Evolutionary conservation across 2,329 filamentous ascomycete genomes (phyloP).

Genomic region (Cercospora zeina): DNA sequence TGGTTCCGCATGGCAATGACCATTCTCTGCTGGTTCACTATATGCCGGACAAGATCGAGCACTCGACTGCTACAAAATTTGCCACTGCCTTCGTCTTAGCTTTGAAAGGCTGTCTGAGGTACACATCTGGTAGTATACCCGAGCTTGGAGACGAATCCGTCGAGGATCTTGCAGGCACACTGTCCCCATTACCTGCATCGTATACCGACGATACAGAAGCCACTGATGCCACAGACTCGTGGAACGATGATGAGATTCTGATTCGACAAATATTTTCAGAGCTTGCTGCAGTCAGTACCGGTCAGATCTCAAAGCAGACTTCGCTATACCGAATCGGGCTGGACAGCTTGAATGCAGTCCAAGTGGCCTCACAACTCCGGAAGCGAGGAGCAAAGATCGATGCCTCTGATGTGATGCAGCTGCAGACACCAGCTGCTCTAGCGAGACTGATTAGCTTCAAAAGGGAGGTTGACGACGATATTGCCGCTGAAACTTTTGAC

Average conservation of each 20-base stretch:
- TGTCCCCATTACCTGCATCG: constrained; percentile 13
- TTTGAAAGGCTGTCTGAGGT: constrained; percentile 33
- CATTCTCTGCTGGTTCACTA: constrained; percentile 55
- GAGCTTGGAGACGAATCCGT: constrained; percentile 24
- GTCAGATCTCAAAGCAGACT: constrained; percentile 59
- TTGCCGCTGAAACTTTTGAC: constrained; percentile 43
- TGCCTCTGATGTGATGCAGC: constrained; percentile 72
- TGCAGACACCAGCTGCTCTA: constrained; percentile 34
- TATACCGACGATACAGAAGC: background rate
- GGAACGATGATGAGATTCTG: constrained; percentile 54
- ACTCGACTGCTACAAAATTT: constrained; percentile 25
- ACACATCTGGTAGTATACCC: constrained; percentile 33
- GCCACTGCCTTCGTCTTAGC: constrained; percentile 37
- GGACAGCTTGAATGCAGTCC: constrained; percentile 83
- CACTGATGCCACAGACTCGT: constrained; percentile 37
- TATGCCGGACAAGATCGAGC: constrained; percentile 63
- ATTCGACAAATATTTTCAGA: constrained; percentile 60
- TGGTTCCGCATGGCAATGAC: constrained; percentile 58
- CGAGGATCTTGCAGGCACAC: constrained; percentile 23
- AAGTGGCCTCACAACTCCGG: constrained; percentile 70
- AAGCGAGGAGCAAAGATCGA: constrained; percentile 59
- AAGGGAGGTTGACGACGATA: background rate
- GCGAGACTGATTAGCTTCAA: constrained; percentile 22
- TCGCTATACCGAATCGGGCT: constrained; percentile 87
- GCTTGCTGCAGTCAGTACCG: constrained; percentile 56